Base-by-base conservation (phyloP, 352 stramenopile species). In the Globisporangium irregulare region DNA sequence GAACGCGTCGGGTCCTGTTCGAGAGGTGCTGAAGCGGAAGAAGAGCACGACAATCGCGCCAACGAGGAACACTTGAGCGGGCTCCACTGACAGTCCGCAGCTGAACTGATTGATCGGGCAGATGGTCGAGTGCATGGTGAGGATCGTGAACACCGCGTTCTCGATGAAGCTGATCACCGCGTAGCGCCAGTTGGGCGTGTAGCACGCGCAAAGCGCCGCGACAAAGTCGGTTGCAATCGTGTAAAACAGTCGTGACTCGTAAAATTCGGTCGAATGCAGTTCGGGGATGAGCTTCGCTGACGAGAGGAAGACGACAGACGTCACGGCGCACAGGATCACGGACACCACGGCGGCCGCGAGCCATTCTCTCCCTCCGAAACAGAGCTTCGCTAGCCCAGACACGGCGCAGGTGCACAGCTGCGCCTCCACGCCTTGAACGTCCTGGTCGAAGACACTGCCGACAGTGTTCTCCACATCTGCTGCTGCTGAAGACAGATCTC, bases 101-200 rank as follows among this genome's bases (percentile, higher is more conserved):
- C 71, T 77, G 59, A 90, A 83, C 66, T 84, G 84, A 71, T 94
- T 94, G 65, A 90, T 83, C 24, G 79, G 79, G 38, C 85, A 93
- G 18, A 82, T 81, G 48, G 77, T 88, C 48, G 79, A 89, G 62
- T 87, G 78, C 71, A 91, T 77, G 1, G 82, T 91, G 54, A 89
- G 64, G 32, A 93, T 66, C 24, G 80, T 89, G 59, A 92, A 92
- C 18, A 92, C 80, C 12, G 67, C 65, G 59, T 90, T 92, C 65
- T 91, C 74, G 27, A 90, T 70, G 9, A 91, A 67, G 59, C 81
- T 85, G 27, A 90, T 83, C 32, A 86, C 66, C 8, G 84, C 82
- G 75, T 87, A 91, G 43, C 76, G 78, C 80, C 81, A 84, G 64
- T 92, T 91, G 6, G 84, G 86, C 32, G 82, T 78, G 48, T 79